Evolutionary conservation across 2,329 filamentous ascomycete genomes (phyloP).

Genomic region (Alternaria alternata): DNA sequence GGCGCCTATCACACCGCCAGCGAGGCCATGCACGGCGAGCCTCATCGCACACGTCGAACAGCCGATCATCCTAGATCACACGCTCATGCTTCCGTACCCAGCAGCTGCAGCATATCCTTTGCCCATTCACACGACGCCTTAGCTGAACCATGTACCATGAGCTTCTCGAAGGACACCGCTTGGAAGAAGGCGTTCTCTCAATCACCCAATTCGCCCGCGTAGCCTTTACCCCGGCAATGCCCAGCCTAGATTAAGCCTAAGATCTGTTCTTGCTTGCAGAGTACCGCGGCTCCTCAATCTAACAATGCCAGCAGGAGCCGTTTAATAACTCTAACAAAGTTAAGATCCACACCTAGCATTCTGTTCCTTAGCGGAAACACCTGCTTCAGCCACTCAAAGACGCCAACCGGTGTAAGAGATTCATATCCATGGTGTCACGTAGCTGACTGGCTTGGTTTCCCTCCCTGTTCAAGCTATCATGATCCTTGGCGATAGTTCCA

Average conservation of each 20-base stretch:
- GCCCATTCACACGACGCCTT: constrained; percentile 7
- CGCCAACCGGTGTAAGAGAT: constrained; percentile 16
- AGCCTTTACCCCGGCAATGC: constrained; percentile 14
- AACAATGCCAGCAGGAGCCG: constrained; percentile 21
- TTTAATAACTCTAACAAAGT: constrained; percentile 42
- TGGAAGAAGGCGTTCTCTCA: constrained; percentile 30
- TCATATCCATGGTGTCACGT: constrained; percentile 11
- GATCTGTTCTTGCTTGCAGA: constrained; percentile 26
- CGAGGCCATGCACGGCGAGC: constrained; percentile 21
- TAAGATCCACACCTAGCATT: constrained; percentile 37
- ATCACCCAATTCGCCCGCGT: constrained; percentile 35
- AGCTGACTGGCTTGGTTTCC: constrained; percentile 2
- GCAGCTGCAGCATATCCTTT: constrained; percentile 19
- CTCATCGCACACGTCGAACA: constrained; percentile 20
- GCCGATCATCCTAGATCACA: constrained; percentile 35
- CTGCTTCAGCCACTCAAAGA: constrained; percentile 1
- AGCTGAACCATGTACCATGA: constrained; percentile 23
- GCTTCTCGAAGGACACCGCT: constrained; percentile 40
- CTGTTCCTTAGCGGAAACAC: constrained; percentile 18
- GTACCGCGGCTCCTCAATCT: constrained; percentile 18
- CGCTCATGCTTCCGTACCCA: constrained; percentile 20
- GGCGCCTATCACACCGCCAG: constrained; percentile 32
- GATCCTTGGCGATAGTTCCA: constrained; percentile 4
- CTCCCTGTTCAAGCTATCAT: not conserved
- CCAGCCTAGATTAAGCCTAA: constrained; percentile 46